These are phyloP conservation scores for Teratosphaeria epicoccoides DNA, from an alignment of 2,329 filamentous ascomycete genomes.

Conservation along the genomic window DNA sequence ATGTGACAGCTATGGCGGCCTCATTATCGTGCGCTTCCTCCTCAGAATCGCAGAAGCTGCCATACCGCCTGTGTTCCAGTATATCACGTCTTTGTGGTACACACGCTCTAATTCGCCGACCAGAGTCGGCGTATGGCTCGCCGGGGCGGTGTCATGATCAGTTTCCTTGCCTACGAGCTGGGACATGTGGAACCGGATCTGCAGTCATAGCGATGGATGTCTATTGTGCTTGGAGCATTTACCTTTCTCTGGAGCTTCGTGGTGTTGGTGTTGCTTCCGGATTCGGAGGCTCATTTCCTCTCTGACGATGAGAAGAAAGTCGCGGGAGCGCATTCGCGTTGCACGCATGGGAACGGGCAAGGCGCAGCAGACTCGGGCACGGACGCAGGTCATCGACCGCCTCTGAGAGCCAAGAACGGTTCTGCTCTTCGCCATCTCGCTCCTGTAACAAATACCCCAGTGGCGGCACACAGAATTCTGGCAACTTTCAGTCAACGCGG, in stretches of 20 bases:
- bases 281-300: slow-evolving; percentile 42
- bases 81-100: slow-evolving; percentile 20
- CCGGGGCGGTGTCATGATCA: slow-evolving; percentile 30
- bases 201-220: slow-evolving; percentile 7
- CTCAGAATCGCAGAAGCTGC: slow-evolving; percentile 39
- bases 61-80: slow-evolving; percentile 3
- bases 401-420: not conserved
- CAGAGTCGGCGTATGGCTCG: slow-evolving; percentile 35
- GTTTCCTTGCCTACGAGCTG: slow-evolving; percentile 26
- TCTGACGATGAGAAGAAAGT: slow-evolving; percentile 42
- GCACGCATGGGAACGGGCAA: slow-evolving; percentile 12
- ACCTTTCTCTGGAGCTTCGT: slow-evolving; percentile 10
- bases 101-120: slow-evolving; percentile 3
- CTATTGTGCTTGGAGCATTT: slow-evolving; percentile 7
- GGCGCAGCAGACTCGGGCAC: not conserved
- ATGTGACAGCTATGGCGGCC: slow-evolving; percentile 29
- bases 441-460: not conserved
- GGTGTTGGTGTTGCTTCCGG: slow-evolving; percentile 36
- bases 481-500: slow-evolving; percentile 24
- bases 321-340: slow-evolving; percentile 28
- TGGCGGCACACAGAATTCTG: not conserved
- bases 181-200: slow-evolving; percentile 3
- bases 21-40: slow-evolving; percentile 39
- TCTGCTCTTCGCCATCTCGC: not conserved
- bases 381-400: not conserved